phyloP scores from a whole-genome alignment of 805 yeast species.

The Candida yuanshanica region DNA sequence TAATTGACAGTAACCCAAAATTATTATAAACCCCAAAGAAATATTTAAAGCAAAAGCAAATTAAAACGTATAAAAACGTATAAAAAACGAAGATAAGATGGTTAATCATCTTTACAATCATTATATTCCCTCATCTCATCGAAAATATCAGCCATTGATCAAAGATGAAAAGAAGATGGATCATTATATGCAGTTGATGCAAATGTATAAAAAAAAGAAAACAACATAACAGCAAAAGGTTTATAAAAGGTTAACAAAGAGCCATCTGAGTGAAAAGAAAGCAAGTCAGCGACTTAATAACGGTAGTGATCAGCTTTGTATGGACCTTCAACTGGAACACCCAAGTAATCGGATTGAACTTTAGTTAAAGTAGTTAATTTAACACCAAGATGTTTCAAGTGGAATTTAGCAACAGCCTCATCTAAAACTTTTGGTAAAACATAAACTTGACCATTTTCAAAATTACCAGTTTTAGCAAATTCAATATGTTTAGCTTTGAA shows the following conservation, averaged over 20 bases:
- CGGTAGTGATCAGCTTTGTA: slow-evolving; percentile 98
- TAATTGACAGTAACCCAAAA: slow-evolving; percentile 1
- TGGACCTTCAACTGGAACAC: slow-evolving; percentile 90
- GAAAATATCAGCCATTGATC: slow-evolving; percentile 2
- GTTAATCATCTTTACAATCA: slow-evolving; percentile 6
- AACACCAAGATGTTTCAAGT: slow-evolving; percentile 91
- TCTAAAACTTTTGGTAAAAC: slow-evolving; percentile 96
- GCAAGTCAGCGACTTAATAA: slow-evolving; percentile 48
- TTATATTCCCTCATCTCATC: slow-evolving; percentile 1
- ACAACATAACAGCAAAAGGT: too few species aligned
- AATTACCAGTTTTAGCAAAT: slow-evolving; percentile 89
- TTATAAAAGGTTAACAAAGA: neutral
- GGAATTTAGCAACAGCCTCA: slow-evolving; percentile 97
- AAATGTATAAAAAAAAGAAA: slow-evolving; percentile 2
- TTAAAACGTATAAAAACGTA: slow-evolving; percentile 8
- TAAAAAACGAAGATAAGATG: slow-evolving; percentile 2
- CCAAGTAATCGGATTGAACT: slow-evolving; percentile 91
- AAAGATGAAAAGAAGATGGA: slow-evolving; percentile 4
- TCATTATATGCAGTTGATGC: slow-evolving; percentile 23
- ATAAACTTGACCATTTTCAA: slow-evolving; percentile 81
- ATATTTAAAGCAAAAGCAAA: slow-evolving; percentile 1
- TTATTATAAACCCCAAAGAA: neutral
- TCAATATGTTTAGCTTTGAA: slow-evolving; percentile 82
- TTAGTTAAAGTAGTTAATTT: slow-evolving; percentile 69
- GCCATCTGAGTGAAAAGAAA: slow-evolving; percentile 1